Evolutionary conservation across 2,329 filamentous ascomycete genomes (phyloP), one percentile per base, ranked within the genome.

Genomic region (Pseudopyricularia cyperi): DNA sequence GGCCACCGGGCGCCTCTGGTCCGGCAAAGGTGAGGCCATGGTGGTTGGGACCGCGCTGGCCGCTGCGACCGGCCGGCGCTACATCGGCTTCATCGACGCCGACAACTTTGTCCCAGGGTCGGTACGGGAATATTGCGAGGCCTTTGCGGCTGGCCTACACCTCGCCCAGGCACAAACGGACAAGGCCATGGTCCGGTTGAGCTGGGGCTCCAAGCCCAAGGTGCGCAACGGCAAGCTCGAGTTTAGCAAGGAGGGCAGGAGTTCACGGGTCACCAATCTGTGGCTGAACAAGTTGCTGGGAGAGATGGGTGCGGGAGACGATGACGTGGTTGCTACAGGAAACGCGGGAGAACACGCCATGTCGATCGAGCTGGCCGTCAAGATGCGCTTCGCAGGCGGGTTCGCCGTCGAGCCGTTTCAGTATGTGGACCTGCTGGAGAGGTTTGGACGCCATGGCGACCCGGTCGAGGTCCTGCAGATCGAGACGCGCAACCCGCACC

Each of bases 321-420:
- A 30, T 24, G 56, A 58, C n/a, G 54, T 62, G 15, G 57, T 66
- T 46, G 57, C 58, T 4, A 66, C 64, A 1, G 64, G 62, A 9
- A 66, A 66, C 49, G 63, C 64, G 1, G 64, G 62, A 30, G 62
- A 65, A 52, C 62, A 65, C 49, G 62, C 63, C 53, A 66, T 70
- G 60, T 63, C 60, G 12, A 62, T 69, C 54, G 61, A 60, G 7
- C 56, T 71, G n/a, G 68, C 65, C 2, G 50, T 59, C 9, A 62
- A 66, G 56, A 56, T 65, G 28, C 52, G 59, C 15, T 50, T 63
- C 34, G 64, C 63, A 1, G 55, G 59, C 35, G 63, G 64, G 11
- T 66, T 65, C 33, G 63, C 63, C 42, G 62, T 66, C 47, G 64
- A 66, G 57, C 63, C 64, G 3, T 66, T 62, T 46, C 62, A 66